Base-by-base conservation (phyloP, 176 grass and related monocot genomes). In the Guadua angustifolia region DNA sequence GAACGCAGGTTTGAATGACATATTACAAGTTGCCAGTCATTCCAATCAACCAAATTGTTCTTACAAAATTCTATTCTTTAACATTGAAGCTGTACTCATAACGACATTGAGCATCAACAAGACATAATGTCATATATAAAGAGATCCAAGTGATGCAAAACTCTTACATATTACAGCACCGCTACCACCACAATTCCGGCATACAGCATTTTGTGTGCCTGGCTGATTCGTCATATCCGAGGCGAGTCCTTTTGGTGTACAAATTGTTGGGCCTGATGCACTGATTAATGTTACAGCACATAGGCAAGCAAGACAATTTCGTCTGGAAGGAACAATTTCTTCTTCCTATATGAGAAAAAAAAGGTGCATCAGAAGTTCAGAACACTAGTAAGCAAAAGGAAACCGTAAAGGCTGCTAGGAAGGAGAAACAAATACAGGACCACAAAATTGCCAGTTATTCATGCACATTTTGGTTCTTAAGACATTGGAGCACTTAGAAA, bases 111-210 rank as follows among this genome's bases (percentile, higher is more conserved):
- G 52, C 42, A 78, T 65, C 1, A 77, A 29, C 1, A 49, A 80
- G 50, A n/a, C 60, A 7, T 55, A 60, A 66, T 65, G 6, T 21
- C 5, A 78, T 36, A 77, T 38, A 63, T 8, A 49, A 85, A 68
- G 58, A 21, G 51, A 69, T 36, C 18, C 15, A 58, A 92, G 7
- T 43, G 53, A 69, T 11, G 32, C 2, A 40, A 68, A 79, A 46
- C 7, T 35, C 89, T 95, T 86, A 99, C 97, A 99, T 92, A 99
- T 81, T 49, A 99, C 81, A 87, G 90, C 93, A 53, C 96, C 93
- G 5, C 85, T 92, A 38, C 96, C 96, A 1, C 44, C 74, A 73
- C 96, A 99, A 72, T 99, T 99, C 25, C 86, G 71, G 87, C 96
- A 99, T 10, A 99, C 93, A 40, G 91, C 80, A 26, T 94, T 94